phyloP scores from a whole-genome alignment of 768 basidiomycete species.

The Paxillus ammoniavirescens region DNA sequence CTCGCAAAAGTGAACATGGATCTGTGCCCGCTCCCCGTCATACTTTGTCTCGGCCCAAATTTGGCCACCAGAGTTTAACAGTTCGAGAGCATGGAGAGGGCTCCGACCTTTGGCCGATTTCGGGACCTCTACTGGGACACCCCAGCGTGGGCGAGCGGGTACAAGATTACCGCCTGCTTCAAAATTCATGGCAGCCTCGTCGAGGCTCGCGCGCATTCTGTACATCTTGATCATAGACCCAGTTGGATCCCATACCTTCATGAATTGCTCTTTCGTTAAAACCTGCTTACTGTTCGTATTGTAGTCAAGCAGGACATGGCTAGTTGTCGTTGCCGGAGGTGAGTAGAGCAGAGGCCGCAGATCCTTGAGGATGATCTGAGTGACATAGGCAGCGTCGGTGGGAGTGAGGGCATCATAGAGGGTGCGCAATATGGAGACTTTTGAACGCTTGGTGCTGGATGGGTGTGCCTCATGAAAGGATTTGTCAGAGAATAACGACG shows the following conservation, averaged over 20 bases:
- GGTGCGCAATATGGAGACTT: conserved; percentile 42
- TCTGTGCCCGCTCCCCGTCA: conserved; percentile 93
- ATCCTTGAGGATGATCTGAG: conserved; percentile 89
- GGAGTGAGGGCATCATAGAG: conserved; percentile 64
- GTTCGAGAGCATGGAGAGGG: conserved; percentile 53
- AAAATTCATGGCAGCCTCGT: conserved; percentile 49
- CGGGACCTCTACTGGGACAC: conserved; percentile 72
- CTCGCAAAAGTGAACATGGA: conserved; percentile 63
- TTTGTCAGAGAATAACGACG: conserved; percentile 56
- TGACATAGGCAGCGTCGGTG: conserved; percentile 62
- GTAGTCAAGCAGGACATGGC: conserved; percentile 49
- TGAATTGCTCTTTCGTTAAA: conserved; percentile 60
- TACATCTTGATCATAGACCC: conserved; percentile 53
- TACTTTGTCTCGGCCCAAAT: conserved; percentile 94
- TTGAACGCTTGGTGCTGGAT: conserved; percentile 32
- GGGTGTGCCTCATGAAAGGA: conserved; percentile 40
- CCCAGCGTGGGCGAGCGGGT: conserved; percentile 43
- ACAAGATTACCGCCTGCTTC: conserved; percentile 32
- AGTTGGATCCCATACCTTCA: conserved; percentile 70
- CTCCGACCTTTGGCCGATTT: conserved; percentile 77
- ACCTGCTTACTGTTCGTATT: conserved; percentile 55
- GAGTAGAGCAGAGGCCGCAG: conserved; percentile 79
- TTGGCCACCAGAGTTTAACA: conserved; percentile 18
- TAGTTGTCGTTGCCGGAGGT: conserved; percentile 44
- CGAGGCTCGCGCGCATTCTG: conserved; percentile 53